Base-by-base conservation (phyloP, 129 eudicot genomes). In the Lactuca saligna region DNA sequence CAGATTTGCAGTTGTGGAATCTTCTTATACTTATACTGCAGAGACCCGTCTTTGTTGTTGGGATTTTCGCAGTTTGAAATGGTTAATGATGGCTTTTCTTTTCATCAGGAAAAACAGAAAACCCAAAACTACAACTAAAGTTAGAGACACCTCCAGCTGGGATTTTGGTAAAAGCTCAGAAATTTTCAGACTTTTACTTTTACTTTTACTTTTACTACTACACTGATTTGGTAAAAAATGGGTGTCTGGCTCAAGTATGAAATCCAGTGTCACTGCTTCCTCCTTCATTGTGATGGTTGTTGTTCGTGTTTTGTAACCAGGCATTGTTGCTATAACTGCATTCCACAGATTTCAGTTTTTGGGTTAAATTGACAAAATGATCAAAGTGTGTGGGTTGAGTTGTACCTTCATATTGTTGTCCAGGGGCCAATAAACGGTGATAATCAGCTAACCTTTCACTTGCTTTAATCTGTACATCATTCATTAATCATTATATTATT, bases 361-460 rank as follows among this genome's bases (percentile, higher is more conserved):
- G 35, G 31, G 41, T 32, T 63, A 41, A n/a, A 63, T 46, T 17
- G 4, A n/a, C 8, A 1, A 61, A 10, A 37, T 12, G 46, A 32
- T 3, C 16, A 46, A 6, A 29, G 8, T 11, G 4, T 33, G 34
- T 71, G 0, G 33, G 33, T 5, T 64, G 55, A 42, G 54, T 46
- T 7, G 57, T 86, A 92, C 98, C 96, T 88, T 92, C 87, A 54
- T 92, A 92, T 61, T 72, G 82, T 42, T 63, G 87, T 57, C 95
- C 82, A 54, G 98, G 98, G 46, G 83, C 87, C 58, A 88, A 75
- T 72, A 88, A 64, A 17, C 98, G 95, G 78, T 88, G 93, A 71
- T 88, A 92, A 82, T 92, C 96, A 67, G 89, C 96, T 68, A 88
- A 82, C 42, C 70, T 54, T 74, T 82, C 84, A 39, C 84, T 66